A percentile compares a stretch with the other conserved stretches of the same genome.
phyloP scores from a whole-genome alignment of 2,329 filamentous ascomycete genomes.

The Curvularia spicifera region DNA sequence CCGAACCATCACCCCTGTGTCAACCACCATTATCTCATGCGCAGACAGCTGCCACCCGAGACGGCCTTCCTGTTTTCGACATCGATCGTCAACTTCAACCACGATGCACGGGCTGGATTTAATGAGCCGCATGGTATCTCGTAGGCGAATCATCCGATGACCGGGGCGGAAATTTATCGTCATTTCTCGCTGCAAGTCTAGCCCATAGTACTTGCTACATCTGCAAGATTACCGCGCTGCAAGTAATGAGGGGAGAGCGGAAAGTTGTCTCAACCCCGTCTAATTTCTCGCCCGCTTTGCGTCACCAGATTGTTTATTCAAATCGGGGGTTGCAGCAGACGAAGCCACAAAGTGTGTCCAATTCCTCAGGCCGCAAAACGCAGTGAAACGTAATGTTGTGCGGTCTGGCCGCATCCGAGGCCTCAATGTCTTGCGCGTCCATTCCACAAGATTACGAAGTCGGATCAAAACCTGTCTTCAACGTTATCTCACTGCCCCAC shows the following conservation, averaged over 20 bases:
- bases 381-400: conserved; percentile 9
- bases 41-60: conserved; percentile 15
- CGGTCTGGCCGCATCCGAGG: conserved; percentile 9
- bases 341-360: conserved; percentile 26
- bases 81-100: conserved; percentile 10
- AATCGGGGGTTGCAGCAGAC: conserved; percentile 30
- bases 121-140: neutral
- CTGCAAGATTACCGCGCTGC: conserved; percentile 10
- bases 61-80: conserved; percentile 8
- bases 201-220: conserved; percentile 6
- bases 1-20: neutral
- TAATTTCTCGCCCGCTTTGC: conserved; percentile 29
- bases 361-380: conserved; percentile 21
- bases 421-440: conserved; percentile 15
- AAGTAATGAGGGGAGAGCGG: conserved; percentile 22
- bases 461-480: neutral
- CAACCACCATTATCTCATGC: conserved; percentile 10
- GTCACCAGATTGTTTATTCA: conserved; percentile 25
- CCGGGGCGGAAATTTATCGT: conserved; percentile 21
- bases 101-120: conserved; percentile 9
- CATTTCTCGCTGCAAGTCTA: conserved; percentile 26
- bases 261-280: conserved; percentile 20
- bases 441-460: conserved; percentile 13
- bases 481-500: conserved; percentile 10
- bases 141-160: conserved; percentile 9